Evolutionary conservation across 345 rosid species (phyloP), one percentile per base, ranked within the genome.

Genomic region (Garcia nutans): DNA sequence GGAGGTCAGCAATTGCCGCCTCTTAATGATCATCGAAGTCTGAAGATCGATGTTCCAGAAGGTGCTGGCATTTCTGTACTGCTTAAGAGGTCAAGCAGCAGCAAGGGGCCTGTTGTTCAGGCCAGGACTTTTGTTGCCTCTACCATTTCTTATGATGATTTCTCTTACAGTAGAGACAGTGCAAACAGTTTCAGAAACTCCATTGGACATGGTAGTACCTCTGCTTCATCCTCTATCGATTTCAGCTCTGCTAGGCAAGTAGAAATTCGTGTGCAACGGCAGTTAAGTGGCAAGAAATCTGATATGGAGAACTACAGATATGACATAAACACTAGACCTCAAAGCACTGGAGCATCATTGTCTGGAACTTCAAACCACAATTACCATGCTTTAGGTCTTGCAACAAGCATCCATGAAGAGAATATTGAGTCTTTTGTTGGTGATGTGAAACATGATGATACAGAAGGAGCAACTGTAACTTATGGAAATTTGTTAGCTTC

Each of bases 201-300:
- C 71, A 73, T 85, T 28, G 95, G 95, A 69, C 86, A 86, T 80
- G 88, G 88, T 31, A 96, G 92, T 82, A 79, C 77, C 24, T 96
- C 99, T 42, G 85, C 92, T 78, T 89, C 98, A 60, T 93, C 99
- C 71, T 93, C 97, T 75, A 76, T 86, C 78, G 98, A 96, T 87
- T 84, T 84, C 33, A 79, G 88, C 83, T 89, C 95, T 72, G 84
- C 84, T 76, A 88, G 91, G 78, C 93, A 83, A 65, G 76, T 84
- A 60, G 97, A 90, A 47, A 76, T 79, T 80, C 89, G 83, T 82
- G 83, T 89, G 37, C 93, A 82, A 59, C 81, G 93, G 77, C 97
- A 89, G 82, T 83, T 81, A 74, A 92, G 94, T 80, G 87, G 92
- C 75, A 87, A 76, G 82, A 92, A 87, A 77, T 87, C 83, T 80